Conservation (phyloP, 2,329 filamentous ascomycete species). For the Penicillium janthinellum region DNA sequence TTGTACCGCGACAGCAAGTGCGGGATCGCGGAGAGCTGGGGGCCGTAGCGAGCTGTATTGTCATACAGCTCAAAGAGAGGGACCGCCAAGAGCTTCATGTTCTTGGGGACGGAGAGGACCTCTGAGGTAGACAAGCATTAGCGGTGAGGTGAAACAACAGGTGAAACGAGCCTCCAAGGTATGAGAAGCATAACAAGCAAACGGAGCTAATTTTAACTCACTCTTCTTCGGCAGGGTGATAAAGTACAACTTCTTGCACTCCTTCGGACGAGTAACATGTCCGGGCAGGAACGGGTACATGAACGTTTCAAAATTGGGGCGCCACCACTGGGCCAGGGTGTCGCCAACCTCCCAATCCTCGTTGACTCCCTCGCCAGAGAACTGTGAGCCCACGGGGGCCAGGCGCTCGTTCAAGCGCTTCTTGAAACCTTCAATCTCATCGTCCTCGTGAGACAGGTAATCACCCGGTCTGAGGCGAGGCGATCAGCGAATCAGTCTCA, state of each 20-base stretch:
- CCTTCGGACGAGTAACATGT: conserved; percentile 93
- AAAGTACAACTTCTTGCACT: conserved; percentile 99
- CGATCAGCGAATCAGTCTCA: conserved; percentile 4
- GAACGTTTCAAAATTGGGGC: conserved; percentile 98
- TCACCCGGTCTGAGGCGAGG: conserved; percentile 70
- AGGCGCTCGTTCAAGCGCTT: conserved; percentile 86
- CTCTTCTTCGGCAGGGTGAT: conserved; percentile 91
- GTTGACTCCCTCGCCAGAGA: conserved; percentile 81
- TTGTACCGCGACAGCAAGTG: conserved; percentile 94
- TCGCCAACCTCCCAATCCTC: conserved; percentile 95
- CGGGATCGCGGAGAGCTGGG: conserved; percentile 93
- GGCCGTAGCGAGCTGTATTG: conserved; percentile 91
- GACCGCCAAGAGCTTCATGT: conserved; percentile 98
- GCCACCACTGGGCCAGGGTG: conserved; percentile 96
- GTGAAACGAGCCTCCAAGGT: not conserved
- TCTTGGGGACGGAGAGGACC: conserved; percentile 94
- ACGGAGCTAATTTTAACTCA: conserved; percentile 50
- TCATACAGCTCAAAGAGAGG: conserved; percentile 98
- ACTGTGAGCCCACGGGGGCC: conserved; percentile 82
- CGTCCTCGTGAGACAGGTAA: conserved; percentile 82
- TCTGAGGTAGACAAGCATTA: conserved; percentile 56
- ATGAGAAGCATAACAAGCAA: not conserved
- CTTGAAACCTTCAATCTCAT: conserved; percentile 96
- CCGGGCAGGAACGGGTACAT: conserved; percentile 99
- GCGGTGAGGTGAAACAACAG: not conserved